These are phyloP conservation scores for Nidula niveotomentosa DNA, from an alignment of 1,284 basidiomycete genomes.

Conservation along the genomic window DNA sequence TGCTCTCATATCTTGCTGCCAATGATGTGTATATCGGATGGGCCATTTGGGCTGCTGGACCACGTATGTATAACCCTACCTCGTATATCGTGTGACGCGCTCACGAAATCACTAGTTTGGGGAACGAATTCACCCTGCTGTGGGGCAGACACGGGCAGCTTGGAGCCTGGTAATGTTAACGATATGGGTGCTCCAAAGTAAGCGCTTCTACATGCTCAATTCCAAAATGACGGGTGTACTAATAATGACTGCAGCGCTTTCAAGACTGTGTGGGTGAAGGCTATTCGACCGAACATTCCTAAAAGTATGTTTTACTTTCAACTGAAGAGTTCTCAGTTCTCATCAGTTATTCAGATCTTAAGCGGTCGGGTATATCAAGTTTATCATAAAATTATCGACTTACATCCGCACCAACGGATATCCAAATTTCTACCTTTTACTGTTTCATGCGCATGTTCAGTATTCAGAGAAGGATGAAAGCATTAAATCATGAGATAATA, in stretches of 20 bases:
- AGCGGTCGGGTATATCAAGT: background rate
- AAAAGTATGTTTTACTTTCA: slow-evolving; percentile 21
- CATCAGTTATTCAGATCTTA: background rate
- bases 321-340: background rate
- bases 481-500: no score
- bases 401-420: background rate
- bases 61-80: slow-evolving; percentile 22
- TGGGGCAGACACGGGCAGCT: slow-evolving; percentile 40
- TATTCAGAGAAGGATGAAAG: no score
- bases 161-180: slow-evolving; percentile 39
- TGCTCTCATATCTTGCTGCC: slow-evolving; percentile 35
- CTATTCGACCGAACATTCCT: slow-evolving; percentile 40
- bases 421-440: background rate
- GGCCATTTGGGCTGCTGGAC: slow-evolving; percentile 47
- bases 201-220: slow-evolving; percentile 5
- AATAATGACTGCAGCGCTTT: slow-evolving; percentile 29
- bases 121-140: slow-evolving; percentile 41
- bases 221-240: background rate
- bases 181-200: slow-evolving; percentile 32
- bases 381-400: background rate
- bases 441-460: background rate
- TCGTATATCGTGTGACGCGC: no score
- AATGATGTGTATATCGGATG: slow-evolving; percentile 48
- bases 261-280: slow-evolving; percentile 38
- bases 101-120: slow-evolving; percentile 31